Evolutionary conservation across 441 rosid species (phyloP).

Genomic region (Hura crepitans): DNA sequence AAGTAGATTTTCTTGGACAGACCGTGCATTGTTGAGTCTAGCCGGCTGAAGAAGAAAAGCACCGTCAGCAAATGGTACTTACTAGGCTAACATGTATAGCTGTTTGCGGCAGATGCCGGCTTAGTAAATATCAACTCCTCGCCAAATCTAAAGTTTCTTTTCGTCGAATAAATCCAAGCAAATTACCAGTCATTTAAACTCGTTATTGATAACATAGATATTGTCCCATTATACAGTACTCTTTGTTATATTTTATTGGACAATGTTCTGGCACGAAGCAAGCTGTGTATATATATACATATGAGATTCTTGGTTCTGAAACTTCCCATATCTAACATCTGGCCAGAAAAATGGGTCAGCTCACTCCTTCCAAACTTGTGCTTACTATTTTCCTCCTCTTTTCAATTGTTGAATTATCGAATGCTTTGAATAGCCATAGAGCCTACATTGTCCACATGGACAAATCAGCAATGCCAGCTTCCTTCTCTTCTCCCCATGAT

Average conservation of each 20-base stretch:
- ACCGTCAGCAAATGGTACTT: not conserved
- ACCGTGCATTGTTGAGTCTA: not conserved
- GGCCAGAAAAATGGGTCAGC: constrained; percentile 23
- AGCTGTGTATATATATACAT: constrained; percentile 2
- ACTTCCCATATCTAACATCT: constrained; percentile 6
- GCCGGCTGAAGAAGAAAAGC: constrained; percentile 8
- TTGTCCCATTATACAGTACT: not conserved
- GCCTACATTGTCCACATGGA: constrained; percentile 46
- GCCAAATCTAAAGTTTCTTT: not conserved
- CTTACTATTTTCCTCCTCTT: constrained; percentile 16
- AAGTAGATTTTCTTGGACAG: not conserved
- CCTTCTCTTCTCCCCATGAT: constrained; percentile 34
- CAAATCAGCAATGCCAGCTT: constrained; percentile 35
- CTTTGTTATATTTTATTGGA: constrained; percentile 10
- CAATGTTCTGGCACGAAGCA: not conserved
- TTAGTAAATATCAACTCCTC: not conserved
- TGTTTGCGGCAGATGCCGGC: constrained; percentile 5
- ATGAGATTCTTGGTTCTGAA: not conserved
- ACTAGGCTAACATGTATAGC: not conserved
- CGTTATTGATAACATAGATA: not conserved
- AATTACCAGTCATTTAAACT: not conserved
- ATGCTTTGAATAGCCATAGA: constrained; percentile 14
- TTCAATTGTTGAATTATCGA: constrained; percentile 6
- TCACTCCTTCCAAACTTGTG: constrained; percentile 15
- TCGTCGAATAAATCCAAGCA: not conserved